phyloP scores from a whole-genome alignment of 2,329 filamentous ascomycete species.

The Exophiala xenobiotica region DNA sequence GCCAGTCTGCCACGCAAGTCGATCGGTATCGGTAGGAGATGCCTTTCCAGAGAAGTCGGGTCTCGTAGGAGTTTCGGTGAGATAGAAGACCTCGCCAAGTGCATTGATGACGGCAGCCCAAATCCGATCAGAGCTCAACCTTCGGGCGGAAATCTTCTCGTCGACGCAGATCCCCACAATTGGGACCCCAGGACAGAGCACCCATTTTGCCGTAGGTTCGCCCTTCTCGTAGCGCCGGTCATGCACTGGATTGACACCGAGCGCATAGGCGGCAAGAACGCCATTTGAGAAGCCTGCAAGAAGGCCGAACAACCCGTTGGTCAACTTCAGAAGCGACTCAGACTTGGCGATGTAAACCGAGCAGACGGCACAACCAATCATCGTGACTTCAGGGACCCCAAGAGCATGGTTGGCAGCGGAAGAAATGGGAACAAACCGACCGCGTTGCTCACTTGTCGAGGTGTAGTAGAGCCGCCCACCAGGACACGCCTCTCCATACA shows the following conservation, averaged over 20 bases:
- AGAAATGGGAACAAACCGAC: slow-evolving; percentile 68
- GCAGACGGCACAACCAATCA: slow-evolving; percentile 68
- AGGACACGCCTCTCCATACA: slow-evolving; percentile 83
- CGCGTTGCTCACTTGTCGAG: slow-evolving; percentile 69
- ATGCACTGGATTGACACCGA: slow-evolving; percentile 62
- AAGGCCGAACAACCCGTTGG: slow-evolving; percentile 76
- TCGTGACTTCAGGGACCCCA: slow-evolving; percentile 75
- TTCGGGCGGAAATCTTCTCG: slow-evolving; percentile 71
- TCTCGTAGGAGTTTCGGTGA: slow-evolving; percentile 67
- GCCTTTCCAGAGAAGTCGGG: slow-evolving; percentile 51
- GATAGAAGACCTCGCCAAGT: slow-evolving; percentile 84
- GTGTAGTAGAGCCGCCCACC: slow-evolving; percentile 80
- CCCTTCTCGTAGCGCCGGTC: slow-evolving; percentile 66
- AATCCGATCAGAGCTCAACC: slow-evolving; percentile 67
- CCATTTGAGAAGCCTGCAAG: slow-evolving; percentile 81
- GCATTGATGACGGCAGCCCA: slow-evolving; percentile 96
- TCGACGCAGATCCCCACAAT: slow-evolving; percentile 83
- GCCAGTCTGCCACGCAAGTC: slow-evolving; percentile 76
- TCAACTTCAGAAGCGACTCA: slow-evolving; percentile 65
- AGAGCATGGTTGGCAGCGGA: slow-evolving; percentile 56
- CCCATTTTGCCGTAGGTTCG: slow-evolving; percentile 84
- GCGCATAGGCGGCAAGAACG: slow-evolving; percentile 75
- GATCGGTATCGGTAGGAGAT: slow-evolving; percentile 55
- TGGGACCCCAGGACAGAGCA: slow-evolving; percentile 86
- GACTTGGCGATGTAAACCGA: slow-evolving; percentile 91